Evolutionary conservation across 75 land plant species (phyloP).

Genomic region (Sequoia sempervirens): DNA sequence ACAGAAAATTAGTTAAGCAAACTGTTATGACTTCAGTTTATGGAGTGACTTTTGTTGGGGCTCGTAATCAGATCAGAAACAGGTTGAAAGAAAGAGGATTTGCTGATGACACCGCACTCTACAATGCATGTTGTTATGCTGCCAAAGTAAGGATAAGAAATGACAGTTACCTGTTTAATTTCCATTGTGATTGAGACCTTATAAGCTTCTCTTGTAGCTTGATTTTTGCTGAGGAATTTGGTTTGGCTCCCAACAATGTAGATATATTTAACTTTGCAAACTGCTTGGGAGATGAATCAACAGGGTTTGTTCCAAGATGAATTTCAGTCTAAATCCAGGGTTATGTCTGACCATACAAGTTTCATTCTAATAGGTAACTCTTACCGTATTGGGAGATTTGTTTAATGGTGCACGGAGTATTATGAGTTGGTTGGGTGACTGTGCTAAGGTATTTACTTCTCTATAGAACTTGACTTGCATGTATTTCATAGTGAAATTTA

Average conservation of each 20-base stretch:
- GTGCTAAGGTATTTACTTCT: constrained; percentile 79
- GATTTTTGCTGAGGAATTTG: neutral
- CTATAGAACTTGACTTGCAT: neutral
- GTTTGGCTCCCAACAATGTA: neutral
- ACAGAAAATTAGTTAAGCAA: constrained; percentile 93
- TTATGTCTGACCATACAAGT: neutral
- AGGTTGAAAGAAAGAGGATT: constrained; percentile 73
- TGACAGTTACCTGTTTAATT: neutral
- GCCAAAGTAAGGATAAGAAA: constrained; percentile 61
- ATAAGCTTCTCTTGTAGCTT: neutral
- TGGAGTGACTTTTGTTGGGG: constrained; percentile 94
- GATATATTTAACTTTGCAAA: neutral
- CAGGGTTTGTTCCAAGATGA: neutral
- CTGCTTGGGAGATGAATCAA: neutral
- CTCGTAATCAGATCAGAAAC: constrained; percentile 80
- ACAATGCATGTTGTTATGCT: constrained; percentile 81
- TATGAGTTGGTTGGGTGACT: constrained; percentile 94
- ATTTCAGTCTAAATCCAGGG: neutral
- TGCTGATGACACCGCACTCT: constrained; percentile 53
- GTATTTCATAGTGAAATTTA: neutral
- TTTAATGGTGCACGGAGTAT: constrained; percentile 87
- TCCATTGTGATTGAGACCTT: neutral
- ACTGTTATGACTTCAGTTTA: constrained; percentile 99
- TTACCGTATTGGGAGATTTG: constrained; percentile 88
- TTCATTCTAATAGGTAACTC: constrained; percentile 46